These are phyloP conservation scores for Bruguiera hainesii DNA, from an alignment of 441 rosid species.

Conservation along the genomic window DNA sequence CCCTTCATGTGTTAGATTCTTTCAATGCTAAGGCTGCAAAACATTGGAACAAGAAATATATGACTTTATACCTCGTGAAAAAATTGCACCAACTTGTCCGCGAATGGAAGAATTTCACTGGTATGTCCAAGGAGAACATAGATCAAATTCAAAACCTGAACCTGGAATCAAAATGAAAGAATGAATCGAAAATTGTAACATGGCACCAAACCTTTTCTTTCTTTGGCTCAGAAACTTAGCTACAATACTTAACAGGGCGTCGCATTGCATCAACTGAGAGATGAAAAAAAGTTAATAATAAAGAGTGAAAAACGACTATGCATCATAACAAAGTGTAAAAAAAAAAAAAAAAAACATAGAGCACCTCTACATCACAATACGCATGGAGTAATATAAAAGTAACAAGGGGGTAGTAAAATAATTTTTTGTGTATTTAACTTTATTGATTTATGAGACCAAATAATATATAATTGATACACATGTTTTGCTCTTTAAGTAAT, in stretches of 20 bases:
- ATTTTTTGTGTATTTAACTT: too few relatives aligned
- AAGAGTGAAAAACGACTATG: background rate
- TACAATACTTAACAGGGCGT: background rate
- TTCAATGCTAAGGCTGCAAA: background rate
- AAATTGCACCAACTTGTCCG: slow-evolving; percentile 76
- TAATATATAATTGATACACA: too few relatives aligned
- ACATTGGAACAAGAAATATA: slow-evolving; percentile 1
- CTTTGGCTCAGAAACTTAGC: background rate
- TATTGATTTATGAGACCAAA: too few relatives aligned
- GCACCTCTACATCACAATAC: too few relatives aligned
- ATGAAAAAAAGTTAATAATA: background rate
- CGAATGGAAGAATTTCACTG: slow-evolving; percentile 69
- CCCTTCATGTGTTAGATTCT: too few relatives aligned
- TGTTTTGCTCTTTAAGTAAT: too few relatives aligned
- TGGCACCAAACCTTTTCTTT: background rate
- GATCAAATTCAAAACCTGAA: slow-evolving; percentile 91
- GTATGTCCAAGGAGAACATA: slow-evolving; percentile 83
- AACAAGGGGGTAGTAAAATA: too few relatives aligned
- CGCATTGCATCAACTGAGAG: background rate
- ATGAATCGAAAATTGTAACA: background rate
- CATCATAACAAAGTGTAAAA: background rate
- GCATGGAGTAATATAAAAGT: too few relatives aligned
- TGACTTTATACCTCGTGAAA: slow-evolving; percentile 65
- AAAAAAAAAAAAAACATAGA: too few relatives aligned
- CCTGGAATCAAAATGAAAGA: slow-evolving; percentile 46